Percentiles rank a stretch among this genome's conserved stretches.
phyloP scores from a whole-genome alignment of 2,329 filamentous ascomycete species.

The Podosphaera xanthii region DNA sequence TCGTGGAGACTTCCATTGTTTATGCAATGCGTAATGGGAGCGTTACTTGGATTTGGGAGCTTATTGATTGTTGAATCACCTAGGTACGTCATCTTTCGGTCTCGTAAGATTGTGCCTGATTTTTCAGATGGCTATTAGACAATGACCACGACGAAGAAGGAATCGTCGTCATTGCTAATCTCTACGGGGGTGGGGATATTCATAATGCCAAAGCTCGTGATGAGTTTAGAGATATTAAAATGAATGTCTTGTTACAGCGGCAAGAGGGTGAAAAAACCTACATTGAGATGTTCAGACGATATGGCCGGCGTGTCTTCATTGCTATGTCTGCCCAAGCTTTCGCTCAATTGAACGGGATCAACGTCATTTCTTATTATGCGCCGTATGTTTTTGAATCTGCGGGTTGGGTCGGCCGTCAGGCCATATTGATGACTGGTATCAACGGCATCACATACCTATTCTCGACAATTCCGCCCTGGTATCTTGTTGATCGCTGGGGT shows the following conservation, averaged over 20 bases:
- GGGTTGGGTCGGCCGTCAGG: constrained; percentile 78
- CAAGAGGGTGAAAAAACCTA: constrained; percentile 91
- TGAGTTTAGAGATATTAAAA: constrained; percentile 97
- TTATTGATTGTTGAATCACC: constrained; percentile 91
- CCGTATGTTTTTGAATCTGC: constrained; percentile 91
- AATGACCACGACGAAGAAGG: constrained; percentile 97
- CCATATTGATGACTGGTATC: constrained; percentile 91
- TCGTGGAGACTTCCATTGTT: constrained; percentile 79
- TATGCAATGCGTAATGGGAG: constrained; percentile 90
- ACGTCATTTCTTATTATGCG: constrained; percentile 97
- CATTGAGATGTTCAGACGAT: constrained; percentile 80
- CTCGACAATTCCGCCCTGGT: constrained; percentile 91
- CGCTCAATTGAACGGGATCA: constrained; percentile 94
- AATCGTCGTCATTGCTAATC: constrained; percentile 91
- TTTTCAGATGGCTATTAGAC: constrained; percentile 69
- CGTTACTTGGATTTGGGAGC: constrained; percentile 62
- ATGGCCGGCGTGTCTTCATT: constrained; percentile 81
- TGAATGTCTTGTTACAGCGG: constrained; percentile 79
- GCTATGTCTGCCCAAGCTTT: constrained; percentile 96
- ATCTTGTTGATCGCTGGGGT: constrained; percentile 81
- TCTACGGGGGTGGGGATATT: constrained; percentile 89
- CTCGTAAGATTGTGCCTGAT: background rate
- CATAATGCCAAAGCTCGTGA: constrained; percentile 81
- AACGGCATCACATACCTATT: constrained; percentile 80
- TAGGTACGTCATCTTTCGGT: constrained; percentile 27